These are phyloP conservation scores for Gastrodia elata DNA, from an alignment of 106 monocot species.

Conservation along the genomic window DNA sequence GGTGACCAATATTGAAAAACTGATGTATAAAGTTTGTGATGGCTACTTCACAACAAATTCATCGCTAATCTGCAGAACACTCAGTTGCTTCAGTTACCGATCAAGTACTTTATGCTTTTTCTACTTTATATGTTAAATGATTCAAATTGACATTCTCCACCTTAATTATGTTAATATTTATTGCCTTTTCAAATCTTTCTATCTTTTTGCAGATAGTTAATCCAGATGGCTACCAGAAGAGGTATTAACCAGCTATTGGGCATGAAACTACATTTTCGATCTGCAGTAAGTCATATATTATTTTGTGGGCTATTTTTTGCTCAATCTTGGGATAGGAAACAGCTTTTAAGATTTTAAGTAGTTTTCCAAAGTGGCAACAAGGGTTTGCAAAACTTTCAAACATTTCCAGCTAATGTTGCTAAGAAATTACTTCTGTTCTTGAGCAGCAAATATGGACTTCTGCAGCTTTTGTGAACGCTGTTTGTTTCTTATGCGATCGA, in stretches of 20 bases:
- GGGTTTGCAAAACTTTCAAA: neutral
- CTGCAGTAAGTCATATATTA: conserved; percentile 22
- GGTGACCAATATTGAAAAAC: neutral
- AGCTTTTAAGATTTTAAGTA: neutral
- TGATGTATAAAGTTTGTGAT: neutral
- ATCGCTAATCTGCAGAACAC: neutral
- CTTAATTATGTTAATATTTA: neutral
- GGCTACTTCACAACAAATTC: neutral
- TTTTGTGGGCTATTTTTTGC: neutral
- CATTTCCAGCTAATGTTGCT: neutral
- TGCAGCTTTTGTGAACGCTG: neutral
- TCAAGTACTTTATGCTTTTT: no score
- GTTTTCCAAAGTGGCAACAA: neutral
- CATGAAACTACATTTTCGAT: conserved; percentile 20
- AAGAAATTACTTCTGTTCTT: neutral
- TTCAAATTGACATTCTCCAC: neutral
- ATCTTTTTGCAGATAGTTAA: neutral
- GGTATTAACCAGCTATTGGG: conserved; percentile 34
- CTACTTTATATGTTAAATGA: no score
- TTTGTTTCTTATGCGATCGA: neutral
- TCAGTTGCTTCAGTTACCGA: no score
- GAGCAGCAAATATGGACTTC: no score
- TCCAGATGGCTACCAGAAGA: conserved; percentile 33
- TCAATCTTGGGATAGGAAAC: neutral
- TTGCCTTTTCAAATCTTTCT: neutral